Conservation (phyloP, 1,284 basidiomycete genomes). For the Coriolopsis trogii region DNA sequence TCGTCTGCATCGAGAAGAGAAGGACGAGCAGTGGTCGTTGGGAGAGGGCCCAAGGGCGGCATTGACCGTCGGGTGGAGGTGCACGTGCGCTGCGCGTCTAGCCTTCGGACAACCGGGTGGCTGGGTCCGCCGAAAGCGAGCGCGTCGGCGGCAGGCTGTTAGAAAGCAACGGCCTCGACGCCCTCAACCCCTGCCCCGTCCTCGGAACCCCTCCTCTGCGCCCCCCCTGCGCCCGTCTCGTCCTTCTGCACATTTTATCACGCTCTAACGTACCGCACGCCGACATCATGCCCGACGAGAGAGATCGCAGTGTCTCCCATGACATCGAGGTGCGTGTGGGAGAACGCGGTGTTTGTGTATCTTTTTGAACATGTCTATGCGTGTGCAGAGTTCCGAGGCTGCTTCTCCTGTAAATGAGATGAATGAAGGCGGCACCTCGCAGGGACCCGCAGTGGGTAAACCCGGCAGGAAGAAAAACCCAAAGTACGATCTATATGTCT, state of each 20-base stretch:
- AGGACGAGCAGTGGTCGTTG: neutral
- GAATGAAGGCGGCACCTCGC: constrained; percentile 21
- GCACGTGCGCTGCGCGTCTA: constrained; percentile 12
- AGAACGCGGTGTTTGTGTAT: neutral
- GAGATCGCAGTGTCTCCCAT: constrained; percentile 61
- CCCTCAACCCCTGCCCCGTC: constrained; percentile 11
- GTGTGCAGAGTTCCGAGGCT: constrained; percentile 59
- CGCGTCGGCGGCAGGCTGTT: constrained; percentile 22
- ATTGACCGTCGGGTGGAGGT: neutral
- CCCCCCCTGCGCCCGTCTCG: neutral
- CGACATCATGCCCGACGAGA: constrained; percentile 36
- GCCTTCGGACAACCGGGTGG: constrained; percentile 16
- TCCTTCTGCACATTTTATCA: too few species aligned
- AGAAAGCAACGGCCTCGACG: constrained; percentile 19
- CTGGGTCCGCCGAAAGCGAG: constrained; percentile 22
- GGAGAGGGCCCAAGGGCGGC: neutral
- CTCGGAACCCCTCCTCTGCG: neutral
- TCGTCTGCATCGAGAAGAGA: too few species aligned
- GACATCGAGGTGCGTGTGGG: constrained; percentile 47
- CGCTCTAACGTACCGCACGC: neutral
- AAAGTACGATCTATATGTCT: constrained; percentile 55
- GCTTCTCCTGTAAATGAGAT: constrained; percentile 55
- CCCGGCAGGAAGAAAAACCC: constrained; percentile 86
- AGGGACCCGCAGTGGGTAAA: constrained; percentile 50
- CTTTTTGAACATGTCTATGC: constrained; percentile 7